Percentiles rank a stretch among this genome's conserved stretches.
These are phyloP conservation scores for Barnettozyma sucrosica DNA, from an alignment of 805 yeast genomes.

Conservation along the genomic window DNA sequence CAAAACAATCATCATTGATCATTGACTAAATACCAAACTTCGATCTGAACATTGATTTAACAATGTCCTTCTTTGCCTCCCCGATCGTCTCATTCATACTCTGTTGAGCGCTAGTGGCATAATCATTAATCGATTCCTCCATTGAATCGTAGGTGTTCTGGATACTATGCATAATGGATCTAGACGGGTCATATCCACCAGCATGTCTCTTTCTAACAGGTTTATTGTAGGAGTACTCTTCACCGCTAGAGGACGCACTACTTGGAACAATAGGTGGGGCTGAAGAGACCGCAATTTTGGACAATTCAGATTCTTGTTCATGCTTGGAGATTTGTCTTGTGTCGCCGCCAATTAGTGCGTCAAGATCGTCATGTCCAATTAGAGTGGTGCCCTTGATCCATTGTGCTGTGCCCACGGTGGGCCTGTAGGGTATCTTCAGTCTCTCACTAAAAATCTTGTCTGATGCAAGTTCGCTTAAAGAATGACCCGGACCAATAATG, in stretches of 20 bases:
- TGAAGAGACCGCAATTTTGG: constrained; percentile 35
- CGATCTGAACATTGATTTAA: constrained; percentile 46
- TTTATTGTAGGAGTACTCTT: constrained; percentile 36
- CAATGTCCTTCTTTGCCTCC: constrained; percentile 42
- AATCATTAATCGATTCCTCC: constrained; percentile 51
- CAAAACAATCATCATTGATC: too few relatives aligned
- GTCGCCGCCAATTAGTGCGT: constrained; percentile 65
- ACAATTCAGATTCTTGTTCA: constrained; percentile 60
- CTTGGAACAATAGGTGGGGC: constrained; percentile 1
- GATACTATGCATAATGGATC: constrained; percentile 35
- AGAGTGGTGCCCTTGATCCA: constrained; percentile 79
- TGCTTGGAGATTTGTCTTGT: constrained; percentile 56
- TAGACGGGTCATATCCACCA: constrained; percentile 37
- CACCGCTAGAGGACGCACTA: constrained; percentile 6
- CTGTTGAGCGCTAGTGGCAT: constrained; percentile 50
- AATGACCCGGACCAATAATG: constrained; percentile 39
- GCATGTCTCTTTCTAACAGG: constrained; percentile 39
- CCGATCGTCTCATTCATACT: constrained; percentile 47
- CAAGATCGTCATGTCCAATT: constrained; percentile 58
- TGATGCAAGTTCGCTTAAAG: constrained; percentile 19
- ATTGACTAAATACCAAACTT: constrained; percentile 37
- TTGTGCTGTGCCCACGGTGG: constrained; percentile 69
- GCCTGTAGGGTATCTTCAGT: constrained; percentile 69
- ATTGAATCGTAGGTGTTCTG: constrained; percentile 47
- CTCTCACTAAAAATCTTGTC: constrained; percentile 69